Evolutionary conservation across 345 rosid species (phyloP).

Genomic region (Salix purpurea): DNA sequence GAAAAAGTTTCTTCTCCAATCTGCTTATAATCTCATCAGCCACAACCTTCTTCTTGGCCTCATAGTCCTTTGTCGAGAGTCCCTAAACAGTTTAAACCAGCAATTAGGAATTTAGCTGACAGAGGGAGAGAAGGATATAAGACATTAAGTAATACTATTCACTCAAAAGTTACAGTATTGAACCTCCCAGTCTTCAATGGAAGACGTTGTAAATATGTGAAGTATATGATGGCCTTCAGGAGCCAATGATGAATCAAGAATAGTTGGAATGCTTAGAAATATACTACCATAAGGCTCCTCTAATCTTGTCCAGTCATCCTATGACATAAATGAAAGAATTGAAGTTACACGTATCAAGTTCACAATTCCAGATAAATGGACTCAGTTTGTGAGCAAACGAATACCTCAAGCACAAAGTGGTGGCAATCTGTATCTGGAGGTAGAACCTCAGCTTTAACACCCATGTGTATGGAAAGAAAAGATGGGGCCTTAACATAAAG

Average conservation of each 20-base stretch:
- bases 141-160: neutral
- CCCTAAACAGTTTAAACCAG: constrained; percentile 42
- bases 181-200: constrained; percentile 87
- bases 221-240: constrained; percentile 80
- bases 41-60: constrained; percentile 66
- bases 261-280: constrained; percentile 90
- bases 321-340: constrained; percentile 6
- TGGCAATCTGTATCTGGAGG: constrained; percentile 92
- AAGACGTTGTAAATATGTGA: constrained; percentile 82
- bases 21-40: constrained; percentile 63
- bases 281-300: constrained; percentile 90
- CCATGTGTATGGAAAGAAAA: constrained; percentile 96
- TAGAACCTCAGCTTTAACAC: constrained; percentile 77
- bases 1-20: constrained; percentile 79
- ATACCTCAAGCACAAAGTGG: constrained; percentile 91
- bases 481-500: constrained; percentile 93
- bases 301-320: constrained; percentile 73
- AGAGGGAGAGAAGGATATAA: neutral
- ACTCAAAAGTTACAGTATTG: neutral
- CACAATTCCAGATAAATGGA: neutral
- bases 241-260: constrained; percentile 85
- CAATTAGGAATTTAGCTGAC: neutral
- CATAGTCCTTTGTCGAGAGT: constrained; percentile 63
- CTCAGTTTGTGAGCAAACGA: constrained; percentile 6
- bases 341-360: neutral